These are phyloP conservation scores for Wickerhamiella slavikovae DNA, from an alignment of 805 yeast species.

Conservation along the genomic window DNA sequence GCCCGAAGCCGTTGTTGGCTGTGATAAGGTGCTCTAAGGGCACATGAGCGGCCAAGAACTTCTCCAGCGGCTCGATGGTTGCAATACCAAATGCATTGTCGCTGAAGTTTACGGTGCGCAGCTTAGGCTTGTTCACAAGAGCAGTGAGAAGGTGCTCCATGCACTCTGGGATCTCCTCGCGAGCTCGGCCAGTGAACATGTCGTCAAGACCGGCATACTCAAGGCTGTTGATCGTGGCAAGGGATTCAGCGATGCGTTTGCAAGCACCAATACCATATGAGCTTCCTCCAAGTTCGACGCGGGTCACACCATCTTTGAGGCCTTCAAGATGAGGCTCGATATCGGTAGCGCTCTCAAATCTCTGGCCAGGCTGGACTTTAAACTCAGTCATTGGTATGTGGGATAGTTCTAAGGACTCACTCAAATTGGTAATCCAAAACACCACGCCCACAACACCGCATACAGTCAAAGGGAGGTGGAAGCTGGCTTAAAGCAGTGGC, in stretches of 20 bases:
- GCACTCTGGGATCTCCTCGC: constrained; percentile 82
- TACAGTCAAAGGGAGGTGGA: no score
- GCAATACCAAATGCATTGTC: constrained; percentile 96
- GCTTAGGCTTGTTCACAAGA: constrained; percentile 42
- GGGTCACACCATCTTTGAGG: constrained; percentile 26
- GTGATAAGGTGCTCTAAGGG: constrained; percentile 71
- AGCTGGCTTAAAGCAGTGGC: no score
- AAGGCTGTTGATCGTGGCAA: constrained; percentile 22
- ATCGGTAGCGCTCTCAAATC: constrained; percentile 53
- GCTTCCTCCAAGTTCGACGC: constrained; percentile 75
- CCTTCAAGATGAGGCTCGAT: constrained; percentile 49
- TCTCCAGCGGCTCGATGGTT: constrained; percentile 76
- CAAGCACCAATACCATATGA: constrained; percentile 88
- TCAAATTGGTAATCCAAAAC: no score
- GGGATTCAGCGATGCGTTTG: constrained; percentile 40
- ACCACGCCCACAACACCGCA: no score
- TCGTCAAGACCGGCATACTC: constrained; percentile 60
- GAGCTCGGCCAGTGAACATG: constrained; percentile 82
- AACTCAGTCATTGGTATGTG: constrained; percentile 2
- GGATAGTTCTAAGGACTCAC: neutral
- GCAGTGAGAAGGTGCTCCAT: constrained; percentile 54
- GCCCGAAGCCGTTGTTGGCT: constrained; percentile 96
- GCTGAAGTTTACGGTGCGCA: constrained; percentile 60
- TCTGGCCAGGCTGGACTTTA: constrained; percentile 15
- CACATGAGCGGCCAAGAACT: constrained; percentile 49